Evolutionary conservation across 2,329 filamentous ascomycete genomes (phyloP), one percentile per base, ranked within the genome.

Genomic region (Diaporthe sp.): DNA sequence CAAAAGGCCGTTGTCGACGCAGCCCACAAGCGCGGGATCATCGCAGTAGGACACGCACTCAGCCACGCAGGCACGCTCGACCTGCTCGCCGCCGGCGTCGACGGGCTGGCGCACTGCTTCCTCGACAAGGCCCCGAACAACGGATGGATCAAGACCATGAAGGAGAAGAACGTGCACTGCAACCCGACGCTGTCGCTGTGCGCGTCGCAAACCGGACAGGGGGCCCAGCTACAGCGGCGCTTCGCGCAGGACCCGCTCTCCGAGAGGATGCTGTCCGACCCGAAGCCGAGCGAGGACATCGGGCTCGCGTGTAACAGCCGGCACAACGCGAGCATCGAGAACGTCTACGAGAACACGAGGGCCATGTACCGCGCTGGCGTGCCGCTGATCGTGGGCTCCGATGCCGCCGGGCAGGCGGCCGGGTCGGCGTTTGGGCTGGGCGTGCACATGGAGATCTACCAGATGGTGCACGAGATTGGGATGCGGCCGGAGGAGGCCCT

Each of bases 261-360:
- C 1, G 12, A 13, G 3, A 19, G 61, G 42, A 66, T 66, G 61
- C 61, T 35, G 6, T 35, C 35, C n/a, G 42, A 50, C 42, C 61
- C 61, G 42, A 42, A 28, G 28, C 61, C 42, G 4, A 8, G 22
- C 4, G 40, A n/a, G 40, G 40, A 47, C 19, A 47, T 66, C 2
- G 60, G 60, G 40, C 60, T 66, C 5, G 60, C 60, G 40, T 47
- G 60, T 10, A 7, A 28, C 40, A 66, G 60, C 40, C 60, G 60
- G 40, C 60, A 66, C 12, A 50, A 66, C 12, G 40, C 60, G 28
- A 66, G 60, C 42, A 66, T 66, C 40, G 60, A 66, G 42, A 66
- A 66, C 1, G 60, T 66, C 60, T 66, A 66, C 19, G 60, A 66
- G 10, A 66, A 33, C 19, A 66, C 60, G 19, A 15, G 60, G 17